Evolutionary conservation across 129 eudicot genomes (phyloP).

Genomic region (Pulicaria dysenterica): DNA sequence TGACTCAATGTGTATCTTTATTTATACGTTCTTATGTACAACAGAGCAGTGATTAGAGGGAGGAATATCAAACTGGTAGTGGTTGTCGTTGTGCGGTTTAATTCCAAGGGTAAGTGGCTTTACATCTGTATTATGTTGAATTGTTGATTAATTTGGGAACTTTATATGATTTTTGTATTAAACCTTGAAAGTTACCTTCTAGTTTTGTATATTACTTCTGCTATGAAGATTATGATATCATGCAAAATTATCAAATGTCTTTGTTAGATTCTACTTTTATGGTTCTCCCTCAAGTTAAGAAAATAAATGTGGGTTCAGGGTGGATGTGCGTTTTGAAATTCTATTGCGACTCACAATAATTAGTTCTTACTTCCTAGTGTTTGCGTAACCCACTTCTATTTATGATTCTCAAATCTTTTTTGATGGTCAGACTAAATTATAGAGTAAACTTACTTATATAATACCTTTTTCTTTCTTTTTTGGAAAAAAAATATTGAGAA

Average conservation of each 20-base stretch:
- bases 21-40: constrained; percentile 18
- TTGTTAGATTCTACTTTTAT: constrained; percentile 4
- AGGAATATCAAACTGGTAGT: constrained; percentile 79
- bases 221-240: constrained; percentile 12
- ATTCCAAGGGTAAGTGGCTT: constrained; percentile 54
- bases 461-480: too few species aligned
- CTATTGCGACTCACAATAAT: too few species aligned
- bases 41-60: constrained; percentile 64
- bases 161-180: background rate
- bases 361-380: too few species aligned
- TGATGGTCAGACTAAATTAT: too few species aligned
- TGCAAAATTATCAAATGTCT: background rate
- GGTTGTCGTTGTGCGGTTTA: constrained; percentile 58
- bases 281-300: background rate
- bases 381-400: too few species aligned
- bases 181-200: background rate
- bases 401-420: too few species aligned
- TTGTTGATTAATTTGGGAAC: constrained; percentile 14
- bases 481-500: too few species aligned
- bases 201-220: constrained; percentile 7
- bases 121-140: constrained; percentile 7
- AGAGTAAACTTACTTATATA: too few species aligned
- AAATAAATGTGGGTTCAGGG: background rate
- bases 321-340: too few species aligned
- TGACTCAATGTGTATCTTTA: background rate